Percentiles rank a stretch among this genome's conserved stretches.
Evolutionary conservation across 2,329 filamentous ascomycete genomes (phyloP).

Genomic region (Alternaria conjuncta): DNA sequence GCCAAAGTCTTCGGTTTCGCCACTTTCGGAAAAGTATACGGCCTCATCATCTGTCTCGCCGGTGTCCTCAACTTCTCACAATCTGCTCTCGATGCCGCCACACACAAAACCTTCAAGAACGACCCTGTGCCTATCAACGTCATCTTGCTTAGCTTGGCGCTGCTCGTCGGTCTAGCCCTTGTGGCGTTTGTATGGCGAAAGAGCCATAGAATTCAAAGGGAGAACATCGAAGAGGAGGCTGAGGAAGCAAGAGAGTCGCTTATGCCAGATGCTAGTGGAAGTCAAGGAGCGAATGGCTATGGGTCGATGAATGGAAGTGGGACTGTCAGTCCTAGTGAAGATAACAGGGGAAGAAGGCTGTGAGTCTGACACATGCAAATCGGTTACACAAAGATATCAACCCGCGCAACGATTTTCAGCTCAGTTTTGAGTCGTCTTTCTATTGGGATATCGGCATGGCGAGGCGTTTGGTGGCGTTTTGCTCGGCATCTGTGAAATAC

Average conservation of each 20-base stretch:
- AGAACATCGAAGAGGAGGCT: slow-evolving; percentile 46
- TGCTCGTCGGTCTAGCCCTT: slow-evolving; percentile 69
- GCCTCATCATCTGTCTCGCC: slow-evolving; percentile 83
- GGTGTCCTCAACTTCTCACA: slow-evolving; percentile 86
- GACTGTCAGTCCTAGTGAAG: slow-evolving; percentile 18
- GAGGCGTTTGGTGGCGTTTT: slow-evolving; percentile 13
- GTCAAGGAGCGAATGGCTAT: slow-evolving; percentile 24
- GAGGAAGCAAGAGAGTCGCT: slow-evolving; percentile 44
- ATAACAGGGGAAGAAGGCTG: slow-evolving; percentile 27
- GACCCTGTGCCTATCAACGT: slow-evolving; percentile 81
- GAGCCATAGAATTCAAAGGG: slow-evolving; percentile 52
- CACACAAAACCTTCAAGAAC: slow-evolving; percentile 73
- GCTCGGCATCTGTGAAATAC: no score
- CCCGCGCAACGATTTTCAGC: no score
- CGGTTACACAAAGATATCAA: no score
- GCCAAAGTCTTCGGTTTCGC: slow-evolving; percentile 92
- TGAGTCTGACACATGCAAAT: no score
- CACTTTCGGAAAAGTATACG: slow-evolving; percentile 94
- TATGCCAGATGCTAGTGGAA: slow-evolving; percentile 41
- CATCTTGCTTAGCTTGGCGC: slow-evolving; percentile 66
- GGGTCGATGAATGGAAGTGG: slow-evolving; percentile 25
- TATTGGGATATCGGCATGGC: slow-evolving; percentile 16
- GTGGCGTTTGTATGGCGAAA: slow-evolving; percentile 69
- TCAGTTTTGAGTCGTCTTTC: no score
- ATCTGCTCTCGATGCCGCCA: slow-evolving; percentile 77